A percentile compares a stretch with the other conserved stretches of the same genome.
Evolutionary conservation across 73 alveolate species (phyloP).

Genomic region (Paramecium biaurelia): DNA sequence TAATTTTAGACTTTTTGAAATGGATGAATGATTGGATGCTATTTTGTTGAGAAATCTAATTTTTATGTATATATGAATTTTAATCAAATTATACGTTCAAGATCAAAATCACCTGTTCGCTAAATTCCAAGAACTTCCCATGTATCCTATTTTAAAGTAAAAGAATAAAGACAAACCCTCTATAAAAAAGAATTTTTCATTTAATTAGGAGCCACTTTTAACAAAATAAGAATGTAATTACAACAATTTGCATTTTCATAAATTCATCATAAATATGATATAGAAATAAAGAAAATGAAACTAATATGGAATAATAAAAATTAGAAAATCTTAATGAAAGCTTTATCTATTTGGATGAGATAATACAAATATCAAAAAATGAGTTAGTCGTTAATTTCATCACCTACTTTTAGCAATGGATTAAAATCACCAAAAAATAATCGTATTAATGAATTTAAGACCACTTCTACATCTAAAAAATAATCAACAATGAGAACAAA

Average conservation of each 20-base stretch:
- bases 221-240: not conserved
- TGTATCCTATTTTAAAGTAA: not conserved
- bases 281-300: not conserved
- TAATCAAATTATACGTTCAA: not conserved
- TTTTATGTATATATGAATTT: not conserved
- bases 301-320: not conserved
- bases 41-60: not conserved
- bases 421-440: not conserved
- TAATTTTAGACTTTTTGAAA: not conserved
- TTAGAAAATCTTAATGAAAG: not conserved
- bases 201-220: not conserved
- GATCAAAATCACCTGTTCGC: not conserved
- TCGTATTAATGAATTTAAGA: not conserved
- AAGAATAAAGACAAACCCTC: not conserved
- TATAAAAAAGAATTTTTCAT: not conserved
- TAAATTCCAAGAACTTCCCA: not conserved
- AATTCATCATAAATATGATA: not conserved
- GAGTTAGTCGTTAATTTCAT: not conserved
- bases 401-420: not conserved
- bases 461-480: not conserved
- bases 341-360: not conserved
- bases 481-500: not conserved
- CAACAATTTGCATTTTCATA: not conserved
- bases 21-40: not conserved
- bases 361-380: not conserved